Evolutionary conservation across 257 asterid species (phyloP).

Genomic region (Capsicum rhomboideum): DNA sequence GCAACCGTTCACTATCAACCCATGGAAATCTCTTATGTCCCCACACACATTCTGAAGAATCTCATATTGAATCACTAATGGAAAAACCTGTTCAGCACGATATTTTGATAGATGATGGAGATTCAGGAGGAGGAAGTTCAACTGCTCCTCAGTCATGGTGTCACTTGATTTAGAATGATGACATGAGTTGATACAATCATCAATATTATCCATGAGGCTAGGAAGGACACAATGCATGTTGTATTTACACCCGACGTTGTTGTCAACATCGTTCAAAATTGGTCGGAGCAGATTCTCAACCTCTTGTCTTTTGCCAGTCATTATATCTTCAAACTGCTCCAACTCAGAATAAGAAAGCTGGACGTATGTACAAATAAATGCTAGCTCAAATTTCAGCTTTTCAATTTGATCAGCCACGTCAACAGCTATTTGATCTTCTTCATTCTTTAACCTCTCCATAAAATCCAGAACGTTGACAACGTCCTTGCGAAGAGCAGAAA

Average conservation of each 20-base stretch:
- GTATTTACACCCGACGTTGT: background rate
- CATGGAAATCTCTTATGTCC: background rate
- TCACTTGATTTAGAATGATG: background rate
- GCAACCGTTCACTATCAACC: background rate
- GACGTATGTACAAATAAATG: background rate
- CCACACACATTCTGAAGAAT: background rate
- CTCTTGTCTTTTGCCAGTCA: background rate
- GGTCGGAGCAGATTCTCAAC: background rate
- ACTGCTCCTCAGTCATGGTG: background rate
- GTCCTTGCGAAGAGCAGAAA: background rate
- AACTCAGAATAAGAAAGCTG: background rate
- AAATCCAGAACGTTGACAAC: background rate
- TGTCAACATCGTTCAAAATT: background rate
- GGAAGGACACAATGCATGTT: background rate
- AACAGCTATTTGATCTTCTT: background rate
- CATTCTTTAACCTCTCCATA: background rate
- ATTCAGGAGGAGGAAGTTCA: background rate
- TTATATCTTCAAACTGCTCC: background rate
- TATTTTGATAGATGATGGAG: background rate
- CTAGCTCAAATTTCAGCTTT: background rate
- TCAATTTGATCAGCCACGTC: background rate
- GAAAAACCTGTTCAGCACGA: background rate
- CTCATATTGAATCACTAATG: background rate
- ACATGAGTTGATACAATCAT: background rate
- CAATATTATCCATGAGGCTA: background rate